phyloP scores from a whole-genome alignment of 2,329 filamentous ascomycete species.

The Orbilia javanica region DNA sequence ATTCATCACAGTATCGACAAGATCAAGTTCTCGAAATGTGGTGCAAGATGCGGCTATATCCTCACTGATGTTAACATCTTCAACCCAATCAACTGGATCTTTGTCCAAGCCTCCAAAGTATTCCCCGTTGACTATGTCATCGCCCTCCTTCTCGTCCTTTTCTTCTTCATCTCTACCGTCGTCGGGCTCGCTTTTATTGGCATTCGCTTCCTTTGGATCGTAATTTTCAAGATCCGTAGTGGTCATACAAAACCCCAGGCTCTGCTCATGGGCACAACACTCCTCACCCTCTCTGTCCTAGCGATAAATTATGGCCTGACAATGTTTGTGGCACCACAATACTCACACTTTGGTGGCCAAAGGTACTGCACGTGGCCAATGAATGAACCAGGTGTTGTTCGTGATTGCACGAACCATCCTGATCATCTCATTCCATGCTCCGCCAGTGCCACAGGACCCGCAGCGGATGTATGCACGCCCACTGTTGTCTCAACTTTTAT shows the following conservation, averaged over 20 bases:
- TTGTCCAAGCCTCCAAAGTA: slow-evolving; percentile 81
- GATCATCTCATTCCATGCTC: slow-evolving; percentile 84
- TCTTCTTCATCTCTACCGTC: slow-evolving; percentile 90
- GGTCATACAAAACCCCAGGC: slow-evolving; percentile 92
- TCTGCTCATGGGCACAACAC: slow-evolving; percentile 87
- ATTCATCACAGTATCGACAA: slow-evolving; percentile 79
- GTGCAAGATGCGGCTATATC: slow-evolving; percentile 89
- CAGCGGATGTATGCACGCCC: slow-evolving; percentile 88
- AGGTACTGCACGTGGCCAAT: slow-evolving; percentile 86
- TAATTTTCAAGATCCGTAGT: slow-evolving; percentile 89
- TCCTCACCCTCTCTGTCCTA: slow-evolving; percentile 88
- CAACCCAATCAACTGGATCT: slow-evolving; percentile 92
- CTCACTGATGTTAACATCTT: slow-evolving; percentile 89
- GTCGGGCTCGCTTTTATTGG: slow-evolving; percentile 87
- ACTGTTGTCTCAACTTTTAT: slow-evolving; percentile 92
- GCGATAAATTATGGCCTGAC: slow-evolving; percentile 93
- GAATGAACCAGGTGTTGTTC: slow-evolving; percentile 70
- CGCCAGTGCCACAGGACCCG: slow-evolving; percentile 77
- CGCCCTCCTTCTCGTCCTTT: slow-evolving; percentile 83
- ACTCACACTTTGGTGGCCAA: slow-evolving; percentile 92
- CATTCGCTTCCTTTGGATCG: slow-evolving; percentile 96
- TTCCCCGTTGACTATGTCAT: slow-evolving; percentile 95
- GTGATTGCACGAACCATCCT: slow-evolving; percentile 79
- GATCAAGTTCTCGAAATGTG: slow-evolving; percentile 93
- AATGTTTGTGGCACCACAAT: slow-evolving; percentile 95